Evolutionary conservation across 1,284 basidiomycete genomes (phyloP), one percentile per base, ranked within the genome.

Genomic region (Phellopilus nigrolimitatus): DNA sequence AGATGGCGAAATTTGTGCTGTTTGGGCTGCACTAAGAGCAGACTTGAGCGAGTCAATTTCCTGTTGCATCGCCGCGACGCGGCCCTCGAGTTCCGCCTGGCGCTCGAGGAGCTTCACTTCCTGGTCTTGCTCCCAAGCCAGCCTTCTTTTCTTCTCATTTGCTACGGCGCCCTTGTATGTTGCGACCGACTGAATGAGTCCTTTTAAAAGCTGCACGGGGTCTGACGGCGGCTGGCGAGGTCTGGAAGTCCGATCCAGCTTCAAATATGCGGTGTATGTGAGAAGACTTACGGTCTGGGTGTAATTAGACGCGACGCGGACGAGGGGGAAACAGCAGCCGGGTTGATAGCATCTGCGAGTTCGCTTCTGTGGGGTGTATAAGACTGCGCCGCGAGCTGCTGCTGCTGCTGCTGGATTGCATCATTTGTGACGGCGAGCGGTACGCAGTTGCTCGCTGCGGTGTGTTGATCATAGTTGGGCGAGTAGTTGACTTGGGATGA

Each of bases 61-160:
- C 56, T 76, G 72, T 21, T 73, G 75, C 73, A 87, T 74, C 53
- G 78, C 76, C 1, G 69, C 57, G 54, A 87, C 68, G 45, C 74
- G 73, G 19, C 70, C 69, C 60, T 86, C 79, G 68, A 79, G 73
- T 60, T 83, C 79, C 24, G 73, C 74, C 53, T 83, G 78, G 34
- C 71, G 66, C 55, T 78, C 75, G 12, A 66, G 59, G 54, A 70
- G 72, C 59, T 71, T 83, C 8, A 71, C 71, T 64, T 87, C 85
- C 56, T 84, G 80, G 49, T 83, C 80, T 56, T 74, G 70, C 59
- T 87, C 85, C 84, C 85, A 88, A 37, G 70, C 73, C 9, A 74
- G 46, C 47, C 83, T 69, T 17, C 84, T 72, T 56, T 70, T 73
- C 39, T 71, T 67, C 58, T 88, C 85, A 19, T 67, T 69, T 45